Base-by-base conservation (phyloP, 768 basidiomycete species). In the Clitopilus passeckerianus region DNA sequence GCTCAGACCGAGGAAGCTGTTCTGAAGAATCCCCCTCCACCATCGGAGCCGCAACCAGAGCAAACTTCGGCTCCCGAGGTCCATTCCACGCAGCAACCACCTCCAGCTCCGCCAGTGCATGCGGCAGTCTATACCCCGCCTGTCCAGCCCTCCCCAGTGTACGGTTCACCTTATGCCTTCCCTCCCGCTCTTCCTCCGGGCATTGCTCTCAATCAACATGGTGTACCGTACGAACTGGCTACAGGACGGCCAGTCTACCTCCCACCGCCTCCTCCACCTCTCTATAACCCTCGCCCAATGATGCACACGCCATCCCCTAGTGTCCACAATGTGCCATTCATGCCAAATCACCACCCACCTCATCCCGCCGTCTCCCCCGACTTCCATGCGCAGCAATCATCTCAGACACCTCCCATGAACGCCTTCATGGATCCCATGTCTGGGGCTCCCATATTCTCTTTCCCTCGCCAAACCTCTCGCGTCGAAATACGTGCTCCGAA, bases 241-340 rank as follows among this genome's bases (percentile, higher is more conserved):
- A 92, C 90, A 5, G 92, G 92, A 41, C 90, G 89, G 37, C 83
- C 90, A 10, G 86, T 93, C 34, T 88, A 87, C 65, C 77, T 93
- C 27, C 82, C 86, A 61, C 72, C 79, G n/a, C 77, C 80, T 12
- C 81, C 84, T 18, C 76, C 79, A 2, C 77, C 80, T 27, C 80
- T 89, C 76, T 89, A 84, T 67, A 85, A 84, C 54, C 86, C 86
- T 55, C 86, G 83, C n/a, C 86, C 88, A 15, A 67, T 85, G 58
- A 78, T 87, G 64, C 84, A 84, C 69, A 75, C 81, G 67, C 71
- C 76, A 35, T 77, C 80, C 33, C 76, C 79, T 20, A 74, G 68
- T 54, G 74, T 66, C 43, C 76, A 84, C 14, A 89, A 84, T 65
- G 74, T 85, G 24, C 82, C 85, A 37, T 77, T 82, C 15, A 87